Evolutionary conservation across 192 early-diverging fungal genomes (phyloP), one percentile per base, ranked within the genome.

Genomic region (Phlyctochytrium arcticum): DNA sequence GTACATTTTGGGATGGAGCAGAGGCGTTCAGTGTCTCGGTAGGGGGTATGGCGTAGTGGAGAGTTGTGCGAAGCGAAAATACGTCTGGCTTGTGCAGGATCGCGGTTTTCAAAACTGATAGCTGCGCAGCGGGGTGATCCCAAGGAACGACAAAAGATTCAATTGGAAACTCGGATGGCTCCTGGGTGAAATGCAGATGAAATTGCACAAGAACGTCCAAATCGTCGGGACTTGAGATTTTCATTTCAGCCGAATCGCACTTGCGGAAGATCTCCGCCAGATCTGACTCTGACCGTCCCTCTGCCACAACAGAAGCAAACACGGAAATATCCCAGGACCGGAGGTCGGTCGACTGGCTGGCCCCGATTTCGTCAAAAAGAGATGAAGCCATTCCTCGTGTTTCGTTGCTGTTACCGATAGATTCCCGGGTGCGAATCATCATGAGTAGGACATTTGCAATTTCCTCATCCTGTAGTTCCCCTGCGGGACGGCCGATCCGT

Each of bases 81-180:
- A 86, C 65, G 21, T 87, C 86, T 7, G 80, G 68, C 2, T 87
- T 71, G 12, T 77, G 71, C 36, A 76, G 70, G 21, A 87, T 76
- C 1, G 88, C 75, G 51, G 85, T 80, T 53, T 75, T 82, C 42
- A 93, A 67, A 31, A 89, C 76, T 24, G 82, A 87, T 17, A 93
- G 69, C 68, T 93, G 90, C 8, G 81, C 86, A 10, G 76, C 81
- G 7, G 75, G 57, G 64, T 92, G 88, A 21, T 74, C 79, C 91
- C 91, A 93, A 62, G 73, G 74, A 29, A 86, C 86, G 76, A 88
- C 87, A 65, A 91, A 85, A 1, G 72, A 73, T n/a, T 80, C 63
- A 23, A 85, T 72, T 19, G 91, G 91, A 57, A 91, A 92, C 12
- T 74, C 70, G 36, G 79, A 77, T 19, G 73, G 60, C 48, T 76